Evolutionary conservation across 257 asterid genomes (phyloP), one percentile per base, ranked within the genome.

Genomic region (Solanum habrochaites): DNA sequence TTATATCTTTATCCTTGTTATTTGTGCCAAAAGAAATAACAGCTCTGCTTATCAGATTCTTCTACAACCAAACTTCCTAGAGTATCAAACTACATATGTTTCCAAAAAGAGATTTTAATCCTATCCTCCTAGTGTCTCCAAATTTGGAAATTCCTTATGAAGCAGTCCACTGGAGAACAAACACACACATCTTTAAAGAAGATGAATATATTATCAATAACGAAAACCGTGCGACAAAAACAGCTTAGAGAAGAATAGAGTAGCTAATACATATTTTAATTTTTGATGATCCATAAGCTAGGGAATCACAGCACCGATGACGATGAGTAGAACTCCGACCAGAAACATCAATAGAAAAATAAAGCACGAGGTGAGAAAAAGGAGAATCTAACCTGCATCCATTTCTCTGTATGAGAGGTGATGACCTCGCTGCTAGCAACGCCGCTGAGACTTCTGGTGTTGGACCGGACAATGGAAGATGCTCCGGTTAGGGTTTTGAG

Each of bases 321-420:
- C 3, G 70, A 62, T 62, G 70, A 62, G 70, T 21, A 73, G 20
- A 73, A 11, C 2, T 11, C 49, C 47, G 6, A 73, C 6, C 11
- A 72, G 47, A 37, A 73, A 21, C 43, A 71, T 31, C 43, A 71
- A 71, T 1, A 71, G 43, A 1, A 37, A 21, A 39, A 72, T 32
- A 72, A 37, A 72, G 14, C 12, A 72, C 3, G 43, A 73, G 45
- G 49, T 73, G n/a, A 77, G 39, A 2, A 25, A 14, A 14, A 25
- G 39, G 39, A 77, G 39, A 8, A 4, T 8, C 27, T 18, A 89
- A 95, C 98, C 98, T 95, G 98, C 98, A 94, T 95, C 98, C 98
- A 94, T 83, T 95, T 95, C n/a, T 82, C 93, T 84, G 98, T 95
- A 75, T 95, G 98, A 62, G 98, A 91, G 88, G 90, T 93, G 87